A percentile compares a stretch with the other conserved stretches of the same genome.
phyloP scores from a whole-genome alignment of 2,329 filamentous ascomycete species.

The Trichoderma oligosporum region DNA sequence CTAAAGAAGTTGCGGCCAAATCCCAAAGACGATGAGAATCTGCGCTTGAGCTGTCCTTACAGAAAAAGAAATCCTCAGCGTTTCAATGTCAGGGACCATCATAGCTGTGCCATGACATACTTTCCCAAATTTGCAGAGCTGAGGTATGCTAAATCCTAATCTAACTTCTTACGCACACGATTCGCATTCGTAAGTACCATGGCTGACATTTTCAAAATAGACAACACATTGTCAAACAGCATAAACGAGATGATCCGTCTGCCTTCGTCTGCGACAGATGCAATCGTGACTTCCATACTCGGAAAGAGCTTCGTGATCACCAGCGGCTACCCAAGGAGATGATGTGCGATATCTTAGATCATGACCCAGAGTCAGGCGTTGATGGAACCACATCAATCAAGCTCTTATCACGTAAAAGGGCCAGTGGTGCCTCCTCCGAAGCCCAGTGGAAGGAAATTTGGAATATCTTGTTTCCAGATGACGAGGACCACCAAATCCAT shows the following conservation, averaged over 20 bases:
- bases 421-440: conserved; percentile 36
- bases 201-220: conserved; percentile 25
- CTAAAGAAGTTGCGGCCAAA: conserved; percentile 33
- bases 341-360: conserved; percentile 41
- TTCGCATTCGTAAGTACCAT: not conserved
- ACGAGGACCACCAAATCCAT: conserved; percentile 34
- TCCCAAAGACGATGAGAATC: conserved; percentile 36
- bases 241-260: conserved; percentile 40
- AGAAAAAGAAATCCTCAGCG: conserved; percentile 43
- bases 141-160: conserved; percentile 27
- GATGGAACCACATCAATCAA: conserved; percentile 40
- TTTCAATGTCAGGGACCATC: conserved; percentile 45
- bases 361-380: conserved; percentile 40
- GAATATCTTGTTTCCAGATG: conserved; percentile 42
- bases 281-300: conserved; percentile 37
- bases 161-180: not conserved
- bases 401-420: conserved; percentile 38
- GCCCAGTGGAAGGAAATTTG: conserved; percentile 42
- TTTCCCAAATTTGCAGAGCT: conserved; percentile 42
- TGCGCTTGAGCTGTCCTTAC: conserved; percentile 43
- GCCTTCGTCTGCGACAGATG: conserved; percentile 41
- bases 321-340: conserved; percentile 39
- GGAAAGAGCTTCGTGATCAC: conserved; percentile 40
- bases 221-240: conserved; percentile 43
- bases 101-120: conserved; percentile 43